These are phyloP conservation scores for Phytopythium mirpurense DNA, from an alignment of 352 stramenopile genomes.

Conservation along the genomic window DNA sequence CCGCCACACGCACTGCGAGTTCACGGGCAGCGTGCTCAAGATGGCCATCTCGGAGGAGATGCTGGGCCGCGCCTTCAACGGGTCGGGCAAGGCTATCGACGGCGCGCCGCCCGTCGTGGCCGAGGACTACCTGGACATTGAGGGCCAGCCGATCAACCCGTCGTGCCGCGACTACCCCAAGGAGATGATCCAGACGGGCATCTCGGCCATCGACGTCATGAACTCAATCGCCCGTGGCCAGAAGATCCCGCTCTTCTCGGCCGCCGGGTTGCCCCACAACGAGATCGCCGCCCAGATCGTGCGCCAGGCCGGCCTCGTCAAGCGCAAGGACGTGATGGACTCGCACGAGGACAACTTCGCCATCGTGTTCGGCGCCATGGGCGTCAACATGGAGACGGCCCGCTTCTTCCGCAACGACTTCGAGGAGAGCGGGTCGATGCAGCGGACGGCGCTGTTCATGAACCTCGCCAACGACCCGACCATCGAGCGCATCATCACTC, in stretches of 20 bases:
- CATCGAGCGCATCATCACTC: slow-evolving; percentile 99
- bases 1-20: slow-evolving; percentile 97
- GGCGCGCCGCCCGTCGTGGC: slow-evolving; percentile 95
- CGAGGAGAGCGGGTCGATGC: slow-evolving; percentile 97
- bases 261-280: slow-evolving; percentile 98
- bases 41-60: slow-evolving; percentile 99
- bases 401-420: slow-evolving; percentile 97
- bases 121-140: slow-evolving; percentile 99
- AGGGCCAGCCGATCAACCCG: slow-evolving; percentile 99
- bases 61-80: slow-evolving; percentile 96
- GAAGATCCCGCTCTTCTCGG: slow-evolving; percentile 99
- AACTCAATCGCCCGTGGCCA: slow-evolving; percentile 99
- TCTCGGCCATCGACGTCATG: slow-evolving; percentile 99
- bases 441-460: slow-evolving; percentile 98
- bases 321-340: slow-evolving; percentile 98
- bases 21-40: slow-evolving; percentile 98
- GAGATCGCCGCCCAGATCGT: slow-evolving; percentile 99
- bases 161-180: slow-evolving; percentile 99
- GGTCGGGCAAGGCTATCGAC: slow-evolving; percentile 98
- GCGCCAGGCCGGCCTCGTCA: slow-evolving; percentile 97
- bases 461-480: slow-evolving; percentile 99
- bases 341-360: slow-evolving; percentile 99
- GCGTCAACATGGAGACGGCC: slow-evolving; percentile 99
- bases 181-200: slow-evolving; percentile 99
- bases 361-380: slow-evolving; percentile 99